Base-by-base conservation (phyloP, 352 stramenopile genomes). In the Pythium graminicola region DNA sequence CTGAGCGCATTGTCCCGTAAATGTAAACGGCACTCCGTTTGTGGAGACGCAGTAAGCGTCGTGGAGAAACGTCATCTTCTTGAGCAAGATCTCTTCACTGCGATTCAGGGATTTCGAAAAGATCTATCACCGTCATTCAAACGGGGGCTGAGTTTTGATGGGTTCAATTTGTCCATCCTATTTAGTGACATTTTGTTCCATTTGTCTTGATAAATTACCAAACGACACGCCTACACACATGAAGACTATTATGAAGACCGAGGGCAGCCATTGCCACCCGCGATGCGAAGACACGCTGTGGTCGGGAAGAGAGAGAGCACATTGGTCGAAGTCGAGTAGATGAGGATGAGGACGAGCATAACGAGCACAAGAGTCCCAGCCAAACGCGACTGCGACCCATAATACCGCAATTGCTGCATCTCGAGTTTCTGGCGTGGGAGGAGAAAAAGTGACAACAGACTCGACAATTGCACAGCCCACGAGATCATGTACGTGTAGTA, bases 401-500 rank as follows among this genome's bases (percentile, higher is more conserved):
- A 84, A 57, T 73, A 75, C 10, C 76, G 72, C 4, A 81, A 50
- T 39, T 85, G 76, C 48, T 87, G 76, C 27, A 81, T 72, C 43
- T 85, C 73, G 31, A 85, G 67, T 39, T 77, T 81, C 46, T 87
- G 76, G 6, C 64, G 59, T 17, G 76, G 73, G 13, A 87, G 55
- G 13, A 85, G 41, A 8, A 70, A 65, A 1, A 84, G 54, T 36
- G 72, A 68, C 3, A 59, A 57, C 27, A 83, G 33, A 65, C 67
- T 78, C 8, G 62, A 9, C 1, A 82, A 52, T 39, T 86, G 60
- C n/a, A 85, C 63, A 8, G 52, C 32, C 63, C 66, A 84, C 17
- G 64, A 66, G 50, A 80, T 67, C 16, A 81, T 22, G 54, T 73
- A 82, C 33, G 69, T 76, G 47, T 73, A 81, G 13, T 53, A 67